These are phyloP conservation scores for Aspergillus spinulosporus DNA, from an alignment of 2,329 filamentous ascomycete genomes.

Conservation along the genomic window DNA sequence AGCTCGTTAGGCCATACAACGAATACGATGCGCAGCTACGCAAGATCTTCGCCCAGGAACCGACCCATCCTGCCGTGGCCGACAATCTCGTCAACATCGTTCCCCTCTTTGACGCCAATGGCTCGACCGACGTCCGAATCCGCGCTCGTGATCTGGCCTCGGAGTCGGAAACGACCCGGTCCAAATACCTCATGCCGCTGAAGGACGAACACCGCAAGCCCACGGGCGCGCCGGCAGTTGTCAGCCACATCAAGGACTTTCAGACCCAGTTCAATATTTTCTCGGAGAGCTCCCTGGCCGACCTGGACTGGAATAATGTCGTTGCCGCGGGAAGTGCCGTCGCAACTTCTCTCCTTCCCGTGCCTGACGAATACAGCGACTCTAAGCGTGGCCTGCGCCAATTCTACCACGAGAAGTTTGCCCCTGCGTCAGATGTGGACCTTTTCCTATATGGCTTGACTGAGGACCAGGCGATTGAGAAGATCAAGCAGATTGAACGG, in stretches of 20 bases:
- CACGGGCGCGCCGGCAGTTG: constrained; percentile 66
- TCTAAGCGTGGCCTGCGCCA: constrained; percentile 64
- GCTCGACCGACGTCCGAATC: constrained; percentile 28
- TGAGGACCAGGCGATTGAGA: constrained; percentile 75
- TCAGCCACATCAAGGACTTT: constrained; percentile 68
- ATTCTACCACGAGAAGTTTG: constrained; percentile 80
- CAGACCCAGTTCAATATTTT: constrained; percentile 79
- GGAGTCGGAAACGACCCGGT: constrained; percentile 31
- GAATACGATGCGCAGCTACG: constrained; percentile 38
- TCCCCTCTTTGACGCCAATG: constrained; percentile 33
- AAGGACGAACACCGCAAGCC: constrained; percentile 57
- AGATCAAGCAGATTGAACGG: constrained; percentile 79
- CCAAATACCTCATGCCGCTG: constrained; percentile 39
- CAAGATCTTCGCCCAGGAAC: constrained; percentile 42
- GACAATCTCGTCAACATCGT: constrained; percentile 37
- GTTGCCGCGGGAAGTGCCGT: constrained; percentile 80
- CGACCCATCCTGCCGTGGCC: constrained; percentile 30
- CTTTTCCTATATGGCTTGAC: constrained; percentile 79
- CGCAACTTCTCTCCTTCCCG: constrained; percentile 73
- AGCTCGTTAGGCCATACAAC: constrained; percentile 39
- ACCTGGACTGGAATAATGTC: constrained; percentile 79
- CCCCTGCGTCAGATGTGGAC: constrained; percentile 82
- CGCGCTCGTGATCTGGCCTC: constrained; percentile 36
- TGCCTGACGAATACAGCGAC: constrained; percentile 61
- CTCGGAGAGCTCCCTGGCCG: constrained; percentile 72